Evolutionary conservation across 805 yeast species (phyloP), one percentile per base, ranked within the genome.

Genomic region (Lipomyces anomalus): DNA sequence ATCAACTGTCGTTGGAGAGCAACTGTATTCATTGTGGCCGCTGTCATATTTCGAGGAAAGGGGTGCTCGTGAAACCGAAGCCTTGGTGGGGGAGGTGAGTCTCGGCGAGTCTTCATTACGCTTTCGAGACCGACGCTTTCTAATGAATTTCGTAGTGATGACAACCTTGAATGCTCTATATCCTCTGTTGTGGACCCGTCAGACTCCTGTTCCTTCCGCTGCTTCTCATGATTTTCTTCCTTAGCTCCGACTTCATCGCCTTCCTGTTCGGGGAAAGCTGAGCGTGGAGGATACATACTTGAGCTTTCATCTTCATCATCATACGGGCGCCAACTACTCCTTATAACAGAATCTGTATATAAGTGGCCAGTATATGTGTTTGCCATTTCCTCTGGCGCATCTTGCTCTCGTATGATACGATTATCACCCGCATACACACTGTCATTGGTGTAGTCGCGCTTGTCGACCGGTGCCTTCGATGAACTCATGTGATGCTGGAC

Each of bases 51-150:
- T 11, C 47, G 42, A 11, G 55, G 52, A 34, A 37, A 41, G 5
- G 55, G 47, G 32, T 50, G 48, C 22, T 50, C 55, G 36, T 48
- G 38, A 28, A 50, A 48, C 9, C 52, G 43, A 22, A 50, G 35
- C 22, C 46, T 40, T 2, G 55, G 55, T 17, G 55, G 55, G 1
- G 55, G 55, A 6, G 54, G 38, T 7, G 38, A 35, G 9, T 32
- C 44, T 3, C 42, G 38, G 7, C 44, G 30, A 6, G 44, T 45
- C 21, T 46, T 35, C 41, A 48, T 32, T n/a, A 50, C 40, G 18
- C 55, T 50, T 7, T 50, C 53, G 4, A 50, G 40, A 2, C 55
- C 53, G 16, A 50, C 49, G 26, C 55, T 50, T 28, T 50, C 55
- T 44, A 50, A 32, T 13, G 53, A 50, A 29, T 47, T 50, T 6